A percentile compares a stretch with the other conserved stretches of the same genome.
phyloP scores from a whole-genome alignment of 192 early-diverging fungal genomes.

The Allomyces macrogynus region DNA sequence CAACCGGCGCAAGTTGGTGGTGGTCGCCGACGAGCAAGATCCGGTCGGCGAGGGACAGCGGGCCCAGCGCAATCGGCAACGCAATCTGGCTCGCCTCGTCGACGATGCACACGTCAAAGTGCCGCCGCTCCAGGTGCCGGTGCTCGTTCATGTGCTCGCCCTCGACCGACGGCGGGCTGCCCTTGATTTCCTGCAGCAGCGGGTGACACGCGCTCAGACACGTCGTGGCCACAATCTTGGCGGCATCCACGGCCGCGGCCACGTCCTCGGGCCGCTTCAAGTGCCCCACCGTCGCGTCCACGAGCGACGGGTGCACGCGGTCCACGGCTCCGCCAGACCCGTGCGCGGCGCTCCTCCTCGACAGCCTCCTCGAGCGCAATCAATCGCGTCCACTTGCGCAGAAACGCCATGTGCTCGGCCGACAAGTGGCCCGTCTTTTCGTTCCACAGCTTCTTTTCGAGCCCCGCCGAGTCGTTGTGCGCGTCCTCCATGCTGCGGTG shows the following conservation, averaged over 20 bases:
- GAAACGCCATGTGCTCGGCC: slow-evolving; percentile 38
- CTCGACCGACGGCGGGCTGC: not conserved
- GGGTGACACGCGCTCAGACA: slow-evolving; percentile 44
- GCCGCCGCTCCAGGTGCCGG: slow-evolving; percentile 10
- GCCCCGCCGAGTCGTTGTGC: slow-evolving; percentile 24
- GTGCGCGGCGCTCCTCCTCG: not conserved
- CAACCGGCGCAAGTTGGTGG: slow-evolving; percentile 81
- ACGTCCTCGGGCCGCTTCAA: slow-evolving; percentile 39
- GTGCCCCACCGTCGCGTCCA: slow-evolving; percentile 9
- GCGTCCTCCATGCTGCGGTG: slow-evolving; percentile 59
- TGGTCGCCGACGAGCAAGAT: slow-evolving; percentile 93
- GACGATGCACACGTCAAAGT: slow-evolving; percentile 89
- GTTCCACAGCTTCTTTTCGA: slow-evolving; percentile 37
- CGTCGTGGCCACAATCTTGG: slow-evolving; percentile 64
- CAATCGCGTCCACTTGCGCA: slow-evolving; percentile 54
- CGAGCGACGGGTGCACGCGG: slow-evolving; percentile 30
- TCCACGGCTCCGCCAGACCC: slow-evolving; percentile 26
- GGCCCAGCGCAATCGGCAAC: slow-evolving; percentile 72
- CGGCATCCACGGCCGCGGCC: slow-evolving; percentile 30
- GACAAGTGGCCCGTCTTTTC: slow-evolving; percentile 35
- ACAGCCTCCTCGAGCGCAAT: slow-evolving; percentile 56
- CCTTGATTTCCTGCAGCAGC: not conserved
- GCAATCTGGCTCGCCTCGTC: slow-evolving; percentile 93
- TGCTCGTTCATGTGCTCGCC: not conserved
- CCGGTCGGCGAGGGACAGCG: slow-evolving; percentile 51